Evolutionary conservation across 192 early-diverging fungal species (phyloP).

Genomic region (Chytriomyces sp.): DNA sequence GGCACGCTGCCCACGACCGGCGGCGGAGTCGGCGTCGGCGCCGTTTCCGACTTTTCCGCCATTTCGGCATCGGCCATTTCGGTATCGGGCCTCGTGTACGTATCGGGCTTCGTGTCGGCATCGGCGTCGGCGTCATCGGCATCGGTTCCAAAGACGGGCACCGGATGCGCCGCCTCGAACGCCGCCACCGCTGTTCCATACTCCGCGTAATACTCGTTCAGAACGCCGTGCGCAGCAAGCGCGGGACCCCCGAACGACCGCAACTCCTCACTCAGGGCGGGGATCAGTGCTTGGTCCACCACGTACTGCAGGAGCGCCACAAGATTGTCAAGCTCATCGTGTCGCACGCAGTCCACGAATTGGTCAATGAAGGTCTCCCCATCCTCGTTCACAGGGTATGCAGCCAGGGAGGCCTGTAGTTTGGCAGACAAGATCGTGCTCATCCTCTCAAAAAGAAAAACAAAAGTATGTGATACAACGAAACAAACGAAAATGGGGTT

Average conservation of each 20-base stretch:
- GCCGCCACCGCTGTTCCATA: background rate
- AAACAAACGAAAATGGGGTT: no score
- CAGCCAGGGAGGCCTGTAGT: background rate
- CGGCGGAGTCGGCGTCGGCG: constrained; percentile 1
- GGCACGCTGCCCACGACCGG: constrained; percentile 12
- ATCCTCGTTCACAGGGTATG: constrained; percentile 13
- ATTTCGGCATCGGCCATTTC: background rate
- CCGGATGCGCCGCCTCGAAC: background rate
- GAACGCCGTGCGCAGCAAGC: background rate
- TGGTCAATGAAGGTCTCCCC: constrained; percentile 44
- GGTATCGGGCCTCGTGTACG: background rate
- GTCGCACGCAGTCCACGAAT: constrained; percentile 69
- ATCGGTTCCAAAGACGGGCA: background rate
- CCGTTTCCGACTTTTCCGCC: background rate
- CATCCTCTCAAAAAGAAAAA: background rate
- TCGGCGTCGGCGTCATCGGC: background rate
- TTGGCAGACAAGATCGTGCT: background rate
- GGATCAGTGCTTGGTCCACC: background rate
- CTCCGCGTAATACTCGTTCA: constrained; percentile 7
- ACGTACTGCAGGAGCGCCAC: constrained; percentile 40
- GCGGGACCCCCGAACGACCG: background rate
- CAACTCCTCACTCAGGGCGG: background rate
- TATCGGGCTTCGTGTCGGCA: constrained; percentile 1
- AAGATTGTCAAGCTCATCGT: constrained; percentile 75
- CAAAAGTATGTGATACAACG: no score